Evolutionary conservation across 768 basidiomycete genomes (phyloP).

Genomic region (Phanerodontia chrysosporium): DNA sequence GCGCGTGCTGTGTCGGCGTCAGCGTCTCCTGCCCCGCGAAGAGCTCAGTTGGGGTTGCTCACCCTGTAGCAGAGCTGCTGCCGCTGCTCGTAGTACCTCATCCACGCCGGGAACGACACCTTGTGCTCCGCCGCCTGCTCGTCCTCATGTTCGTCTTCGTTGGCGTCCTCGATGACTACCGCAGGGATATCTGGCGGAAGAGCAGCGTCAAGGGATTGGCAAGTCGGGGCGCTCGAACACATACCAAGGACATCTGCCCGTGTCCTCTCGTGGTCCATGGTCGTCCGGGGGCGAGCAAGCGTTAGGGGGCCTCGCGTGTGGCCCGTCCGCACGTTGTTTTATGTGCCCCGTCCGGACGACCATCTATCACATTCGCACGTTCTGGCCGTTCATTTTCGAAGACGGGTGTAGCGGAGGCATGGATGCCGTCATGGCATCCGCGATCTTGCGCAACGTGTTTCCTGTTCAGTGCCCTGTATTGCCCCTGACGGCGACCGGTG

Average conservation of each 20-base stretch:
- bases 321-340: neutral
- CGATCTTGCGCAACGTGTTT: neutral
- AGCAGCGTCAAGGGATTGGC: neutral
- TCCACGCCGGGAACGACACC: neutral
- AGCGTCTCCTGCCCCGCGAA: neutral
- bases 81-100: neutral
- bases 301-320: neutral
- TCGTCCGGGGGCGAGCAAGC: neutral
- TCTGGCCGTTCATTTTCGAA: neutral
- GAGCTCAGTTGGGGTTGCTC: too few relatives aligned
- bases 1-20: neutral
- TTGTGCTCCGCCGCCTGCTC: neutral
- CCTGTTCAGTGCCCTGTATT: neutral
- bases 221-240: neutral
- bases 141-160: neutral
- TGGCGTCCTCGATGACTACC: neutral
- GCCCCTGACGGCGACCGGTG: neutral
- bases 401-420: neutral
- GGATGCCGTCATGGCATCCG: neutral
- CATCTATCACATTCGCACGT: neutral
- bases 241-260: neutral
- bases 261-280: neutral
- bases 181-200: neutral
- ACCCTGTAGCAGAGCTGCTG: constrained; percentile 1
- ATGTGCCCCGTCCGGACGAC: neutral